These are phyloP conservation scores for Senecio squalidus DNA, from an alignment of 140 eudicot genomes.

Conservation along the genomic window DNA sequence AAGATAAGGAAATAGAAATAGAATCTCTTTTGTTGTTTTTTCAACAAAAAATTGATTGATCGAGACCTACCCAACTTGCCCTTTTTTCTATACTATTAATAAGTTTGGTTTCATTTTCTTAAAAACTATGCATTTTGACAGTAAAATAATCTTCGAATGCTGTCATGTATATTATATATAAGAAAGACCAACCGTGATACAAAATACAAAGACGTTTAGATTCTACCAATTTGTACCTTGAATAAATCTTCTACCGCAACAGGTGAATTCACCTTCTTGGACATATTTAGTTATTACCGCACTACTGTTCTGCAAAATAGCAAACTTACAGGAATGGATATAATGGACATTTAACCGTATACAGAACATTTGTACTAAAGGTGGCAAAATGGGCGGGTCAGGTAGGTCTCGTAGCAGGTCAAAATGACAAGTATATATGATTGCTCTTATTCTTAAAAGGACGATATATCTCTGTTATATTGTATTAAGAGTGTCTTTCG, in stretches of 20 bases:
- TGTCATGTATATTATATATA: background rate
- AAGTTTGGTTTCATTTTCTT: background rate
- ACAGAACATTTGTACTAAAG: too few relatives aligned
- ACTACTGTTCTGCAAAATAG: conserved; percentile 11
- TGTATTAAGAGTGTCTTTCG: too few relatives aligned
- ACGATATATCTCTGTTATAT: too few relatives aligned
- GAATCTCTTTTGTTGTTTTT: background rate
- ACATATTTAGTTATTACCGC: conserved; percentile 15
- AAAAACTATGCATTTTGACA: background rate
- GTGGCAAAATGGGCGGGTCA: too few relatives aligned
- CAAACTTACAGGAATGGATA: background rate
- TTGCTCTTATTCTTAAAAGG: too few relatives aligned
- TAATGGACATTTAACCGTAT: background rate
- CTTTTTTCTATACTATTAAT: background rate
- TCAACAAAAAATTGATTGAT: conserved; percentile 12
- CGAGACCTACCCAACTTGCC: conserved; percentile 14
- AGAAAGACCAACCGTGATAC: conserved; percentile 6
- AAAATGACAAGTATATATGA: too few relatives aligned
- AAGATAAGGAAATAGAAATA: background rate
- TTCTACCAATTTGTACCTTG: conserved; percentile 12
- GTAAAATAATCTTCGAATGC: too few relatives aligned
- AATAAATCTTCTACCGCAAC: conserved; percentile 3
- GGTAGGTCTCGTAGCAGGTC: too few relatives aligned
- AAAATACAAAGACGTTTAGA: conserved; percentile 9
- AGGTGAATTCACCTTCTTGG: conserved; percentile 18